Conservation (phyloP, 2,329 filamentous ascomycete genomes). For the Rachicladosporium sp. region DNA sequence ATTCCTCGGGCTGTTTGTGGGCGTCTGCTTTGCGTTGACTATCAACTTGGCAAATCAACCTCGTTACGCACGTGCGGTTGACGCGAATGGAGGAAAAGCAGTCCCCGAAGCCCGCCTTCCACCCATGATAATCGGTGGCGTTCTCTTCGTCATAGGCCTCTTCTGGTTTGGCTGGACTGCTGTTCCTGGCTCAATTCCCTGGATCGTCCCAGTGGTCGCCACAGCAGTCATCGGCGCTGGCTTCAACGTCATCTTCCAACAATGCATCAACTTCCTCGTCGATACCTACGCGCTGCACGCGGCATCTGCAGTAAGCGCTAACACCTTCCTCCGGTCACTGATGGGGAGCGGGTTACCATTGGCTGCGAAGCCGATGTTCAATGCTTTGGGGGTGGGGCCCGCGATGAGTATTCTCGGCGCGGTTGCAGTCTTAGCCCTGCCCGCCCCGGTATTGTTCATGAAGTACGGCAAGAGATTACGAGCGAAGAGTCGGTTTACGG, state of each 20-base stretch:
- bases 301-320: slow-evolving; percentile 38
- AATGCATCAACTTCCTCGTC: slow-evolving; percentile 37
- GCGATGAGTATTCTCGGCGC: slow-evolving; percentile 31
- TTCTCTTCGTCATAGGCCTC: slow-evolving; percentile 29
- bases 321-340: slow-evolving; percentile 36
- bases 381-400: slow-evolving; percentile 29
- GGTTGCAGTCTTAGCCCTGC: slow-evolving; percentile 27
- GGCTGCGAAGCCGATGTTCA: slow-evolving; percentile 29
- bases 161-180: slow-evolving; percentile 30
- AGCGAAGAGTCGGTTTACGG: slow-evolving; percentile 32
- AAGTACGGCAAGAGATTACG: slow-evolving; percentile 29
- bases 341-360: slow-evolving; percentile 28
- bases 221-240: slow-evolving; percentile 34
- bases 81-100: slow-evolving; percentile 22
- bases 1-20: slow-evolving; percentile 34
- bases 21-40: slow-evolving; percentile 29
- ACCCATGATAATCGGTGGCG: slow-evolving; percentile 34
- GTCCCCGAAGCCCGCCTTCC: slow-evolving; percentile 28
- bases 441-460: slow-evolving; percentile 36
- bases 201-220: slow-evolving; percentile 30
- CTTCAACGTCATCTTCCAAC: slow-evolving; percentile 37
- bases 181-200: slow-evolving; percentile 24
- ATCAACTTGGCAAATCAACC: slow-evolving; percentile 31
- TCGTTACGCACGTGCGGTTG: slow-evolving; percentile 27
- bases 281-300: slow-evolving; percentile 23